phyloP scores from a whole-genome alignment of 371 early-diverging fungal species.

The Massospora cicadina region DNA sequence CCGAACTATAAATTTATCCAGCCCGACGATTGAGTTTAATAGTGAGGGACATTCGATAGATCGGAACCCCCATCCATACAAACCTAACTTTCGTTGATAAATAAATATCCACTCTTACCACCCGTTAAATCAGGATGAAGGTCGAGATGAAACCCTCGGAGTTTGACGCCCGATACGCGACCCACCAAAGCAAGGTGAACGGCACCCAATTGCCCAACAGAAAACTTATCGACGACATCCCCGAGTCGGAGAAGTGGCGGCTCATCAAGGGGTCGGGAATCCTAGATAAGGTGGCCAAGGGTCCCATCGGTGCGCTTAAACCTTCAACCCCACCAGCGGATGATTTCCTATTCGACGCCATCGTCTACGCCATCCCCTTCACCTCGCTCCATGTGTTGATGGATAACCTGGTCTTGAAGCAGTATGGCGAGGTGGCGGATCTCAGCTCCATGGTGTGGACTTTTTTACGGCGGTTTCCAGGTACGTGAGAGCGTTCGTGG shows the following conservation, averaged over 20 bases:
- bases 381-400: constrained; percentile 1
- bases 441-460: not conserved
- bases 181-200: not conserved
- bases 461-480: constrained; percentile 7
- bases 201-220: not conserved
- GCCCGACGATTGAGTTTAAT: no score
- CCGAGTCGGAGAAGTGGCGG: constrained; percentile 9
- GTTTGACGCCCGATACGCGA: constrained; percentile 7
- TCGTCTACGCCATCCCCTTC: constrained; percentile 10
- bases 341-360: constrained; percentile 8
- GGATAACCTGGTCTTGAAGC: constrained; percentile 3
- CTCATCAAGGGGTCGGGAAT: constrained; percentile 5
- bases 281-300: constrained; percentile 6
- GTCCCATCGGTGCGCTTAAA: not conserved
- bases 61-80: no score
- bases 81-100: not conserved
- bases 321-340: not conserved
- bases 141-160: constrained; percentile 8
- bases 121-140: not conserved
- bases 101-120: not conserved
- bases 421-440: not conserved
- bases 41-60: no score
- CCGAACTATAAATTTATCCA: no score
- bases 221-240: constrained; percentile 11
- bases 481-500: no score